These are phyloP conservation scores for Niebla homalea DNA, from an alignment of 495 filamentous ascomycete species.

Conservation along the genomic window DNA sequence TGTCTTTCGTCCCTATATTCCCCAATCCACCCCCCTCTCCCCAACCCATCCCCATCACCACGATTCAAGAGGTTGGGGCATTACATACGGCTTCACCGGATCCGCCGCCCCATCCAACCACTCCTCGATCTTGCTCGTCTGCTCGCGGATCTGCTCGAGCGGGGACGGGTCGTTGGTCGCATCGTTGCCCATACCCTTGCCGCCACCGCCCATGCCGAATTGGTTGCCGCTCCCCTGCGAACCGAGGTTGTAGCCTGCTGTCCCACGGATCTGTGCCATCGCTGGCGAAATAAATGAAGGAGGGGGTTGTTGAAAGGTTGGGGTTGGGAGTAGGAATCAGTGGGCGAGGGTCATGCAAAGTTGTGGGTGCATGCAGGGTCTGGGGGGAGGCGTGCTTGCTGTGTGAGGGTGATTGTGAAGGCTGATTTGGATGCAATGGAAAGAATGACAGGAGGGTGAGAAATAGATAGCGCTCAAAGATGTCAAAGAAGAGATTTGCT, in stretches of 20 bases:
- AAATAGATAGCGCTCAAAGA: too few relatives aligned
- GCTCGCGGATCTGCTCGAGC: slow-evolving; percentile 79
- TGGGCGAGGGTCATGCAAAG: slow-evolving; percentile 11
- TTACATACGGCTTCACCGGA: slow-evolving; percentile 87
- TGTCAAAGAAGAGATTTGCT: too few relatives aligned
- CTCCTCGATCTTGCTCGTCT: slow-evolving; percentile 98
- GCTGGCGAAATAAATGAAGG: slow-evolving; percentile 2
- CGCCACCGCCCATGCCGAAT: background rate
- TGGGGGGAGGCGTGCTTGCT: background rate
- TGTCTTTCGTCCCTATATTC: background rate
- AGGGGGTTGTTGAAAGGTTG: too few relatives aligned
- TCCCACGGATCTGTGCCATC: slow-evolving; percentile 96
- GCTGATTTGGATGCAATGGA: too few relatives aligned
- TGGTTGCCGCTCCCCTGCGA: slow-evolving; percentile 50
- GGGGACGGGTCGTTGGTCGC: slow-evolving; percentile 66
- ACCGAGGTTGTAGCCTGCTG: slow-evolving; percentile 88
- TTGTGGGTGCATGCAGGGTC: background rate
- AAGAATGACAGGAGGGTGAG: too few relatives aligned
- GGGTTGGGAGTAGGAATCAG: background rate
- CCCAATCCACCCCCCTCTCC: background rate
- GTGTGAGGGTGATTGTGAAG: too few relatives aligned
- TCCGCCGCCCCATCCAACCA: slow-evolving; percentile 78
- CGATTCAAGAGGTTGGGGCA: background rate
- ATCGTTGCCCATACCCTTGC: slow-evolving; percentile 35
- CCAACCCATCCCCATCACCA: background rate